A percentile compares a stretch with the other conserved stretches of the same genome.
These are phyloP conservation scores for Porodaedalea pini DNA, from an alignment of 1,284 basidiomycete species.

Conservation along the genomic window DNA sequence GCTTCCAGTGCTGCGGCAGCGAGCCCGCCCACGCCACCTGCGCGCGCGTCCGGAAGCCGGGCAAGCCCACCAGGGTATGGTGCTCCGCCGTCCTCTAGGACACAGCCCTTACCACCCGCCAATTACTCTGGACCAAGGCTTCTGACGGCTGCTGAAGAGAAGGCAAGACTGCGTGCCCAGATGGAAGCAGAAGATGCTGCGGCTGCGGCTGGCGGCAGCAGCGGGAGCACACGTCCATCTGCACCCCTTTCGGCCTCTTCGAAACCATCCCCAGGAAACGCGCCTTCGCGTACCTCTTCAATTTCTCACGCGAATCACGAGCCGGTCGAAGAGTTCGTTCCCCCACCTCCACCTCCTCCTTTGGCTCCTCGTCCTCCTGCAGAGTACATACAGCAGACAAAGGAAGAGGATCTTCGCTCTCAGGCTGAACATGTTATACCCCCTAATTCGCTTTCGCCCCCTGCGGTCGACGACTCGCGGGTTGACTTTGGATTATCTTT, in stretches of 20 bases:
- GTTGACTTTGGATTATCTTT: slow-evolving; percentile 27
- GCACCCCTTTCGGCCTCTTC: not conserved
- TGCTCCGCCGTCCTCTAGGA: slow-evolving; percentile 22
- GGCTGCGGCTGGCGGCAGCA: slow-evolving; percentile 18
- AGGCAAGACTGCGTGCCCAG: slow-evolving; percentile 60
- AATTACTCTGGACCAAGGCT: slow-evolving; percentile 30
- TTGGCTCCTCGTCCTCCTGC: slow-evolving; percentile 68
- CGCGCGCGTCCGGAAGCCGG: slow-evolving; percentile 24
- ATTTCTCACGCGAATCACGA: slow-evolving; percentile 6
- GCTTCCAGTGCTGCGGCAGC: slow-evolving; percentile 23
- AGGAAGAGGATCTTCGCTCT: slow-evolving; percentile 58
- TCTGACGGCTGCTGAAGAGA: slow-evolving; percentile 73
- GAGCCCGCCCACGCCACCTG: slow-evolving; percentile 23
- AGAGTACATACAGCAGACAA: slow-evolving; percentile 75
- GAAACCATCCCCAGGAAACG: not conserved
- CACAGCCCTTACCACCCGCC: slow-evolving; percentile 25
- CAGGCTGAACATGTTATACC: slow-evolving; percentile 27
- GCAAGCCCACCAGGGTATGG: slow-evolving; percentile 19
- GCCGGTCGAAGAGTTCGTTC: slow-evolving; percentile 13
- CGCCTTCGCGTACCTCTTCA: not conserved
- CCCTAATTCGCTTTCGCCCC: not conserved
- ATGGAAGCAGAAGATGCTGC: slow-evolving; percentile 53
- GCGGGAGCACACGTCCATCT: slow-evolving; percentile 23
- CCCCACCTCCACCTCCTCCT: slow-evolving; percentile 44
- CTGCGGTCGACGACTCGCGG: slow-evolving; percentile 7